Percentiles rank a stretch among this genome's conserved stretches.
Evolutionary conservation across 805 yeast genomes (phyloP).

Genomic region (Sporopachydermia quercuum): DNA sequence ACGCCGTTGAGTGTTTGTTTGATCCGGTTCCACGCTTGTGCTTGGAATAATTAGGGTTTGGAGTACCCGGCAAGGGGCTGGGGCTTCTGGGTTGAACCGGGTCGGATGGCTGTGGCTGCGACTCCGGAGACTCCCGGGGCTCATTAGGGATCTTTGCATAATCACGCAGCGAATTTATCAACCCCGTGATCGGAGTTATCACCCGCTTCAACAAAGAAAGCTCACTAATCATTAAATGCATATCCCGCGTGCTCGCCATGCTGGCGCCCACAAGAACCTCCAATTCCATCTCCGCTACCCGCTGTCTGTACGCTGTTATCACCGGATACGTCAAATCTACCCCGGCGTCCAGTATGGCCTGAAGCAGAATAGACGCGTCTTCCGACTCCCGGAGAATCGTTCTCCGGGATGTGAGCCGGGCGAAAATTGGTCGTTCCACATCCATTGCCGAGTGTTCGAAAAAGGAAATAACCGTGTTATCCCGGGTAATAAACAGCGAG

Average conservation of each 20-base stretch:
- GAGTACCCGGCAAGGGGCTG: too few relatives aligned
- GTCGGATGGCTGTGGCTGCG: neutral
- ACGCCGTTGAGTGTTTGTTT: neutral
- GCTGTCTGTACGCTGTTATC: constrained; percentile 32
- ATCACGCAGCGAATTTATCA: constrained; percentile 32
- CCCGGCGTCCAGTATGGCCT: constrained; percentile 37
- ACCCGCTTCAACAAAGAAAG: constrained; percentile 31
- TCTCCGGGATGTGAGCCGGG: constrained; percentile 28
- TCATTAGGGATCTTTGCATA: constrained; percentile 14
- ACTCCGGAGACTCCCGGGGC: constrained; percentile 3
- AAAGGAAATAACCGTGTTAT: constrained; percentile 35
- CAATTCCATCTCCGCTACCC: constrained; percentile 34
- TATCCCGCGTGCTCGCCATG: constrained; percentile 32
- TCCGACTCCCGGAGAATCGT: constrained; percentile 35
- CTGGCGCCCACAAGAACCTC: constrained; percentile 36
- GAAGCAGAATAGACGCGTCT: constrained; percentile 37
- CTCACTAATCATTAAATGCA: constrained; percentile 41
- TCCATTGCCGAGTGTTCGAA: constrained; percentile 43
- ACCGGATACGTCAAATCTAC: constrained; percentile 42
- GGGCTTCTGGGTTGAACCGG: neutral
- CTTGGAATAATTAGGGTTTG: too few relatives aligned
- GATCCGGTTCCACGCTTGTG: neutral
- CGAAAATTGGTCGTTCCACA: constrained; percentile 34
- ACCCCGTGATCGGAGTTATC: constrained; percentile 31
- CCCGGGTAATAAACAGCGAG: constrained; percentile 30